Base-by-base conservation (phyloP, 352 stramenopile species). In the Peronospora farinosa region DNA sequence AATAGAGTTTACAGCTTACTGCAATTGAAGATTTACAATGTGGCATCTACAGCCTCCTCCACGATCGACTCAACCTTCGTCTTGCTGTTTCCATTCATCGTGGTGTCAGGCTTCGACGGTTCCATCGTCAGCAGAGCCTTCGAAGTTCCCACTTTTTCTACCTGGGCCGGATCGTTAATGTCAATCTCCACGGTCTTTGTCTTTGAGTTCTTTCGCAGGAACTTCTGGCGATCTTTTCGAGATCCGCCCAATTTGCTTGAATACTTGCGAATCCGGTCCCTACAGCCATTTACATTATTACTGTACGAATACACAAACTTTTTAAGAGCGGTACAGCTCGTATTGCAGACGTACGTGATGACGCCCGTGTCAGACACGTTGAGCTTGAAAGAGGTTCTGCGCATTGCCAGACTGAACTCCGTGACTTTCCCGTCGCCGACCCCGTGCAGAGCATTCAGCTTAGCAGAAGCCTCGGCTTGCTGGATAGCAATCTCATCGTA, bases 301-400 rank as follows among this genome's bases (percentile, higher is more conserved):
- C n/a, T n/a, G n/a, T 25, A 46, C 13, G 5, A n/a, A 32, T 16
- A 32, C 19, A 33, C 7, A 21, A 11, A 0, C 5, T 17, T 2
- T 17, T 2, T 17, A 15, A 32, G 19, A 44, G 10, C 21, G 39
- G 21, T 33, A 17, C 19, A 44, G 7, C 7, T 6, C 3, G 33
- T n/a, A 28, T 6, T 64, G 37, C 16, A 49, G 27, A 66, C 75
- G 45, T 68, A 91, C 80, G 76, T 92, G 64, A 92, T 86, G 51
- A 92, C 55, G 40, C 59, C 54, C 19, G 59, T 61, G n/a, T 92
- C 78, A 1, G 62, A 40, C 23, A 80, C 66, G 43, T 57, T 67
- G 21, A 92, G 63, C 25, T 75, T 67, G 57, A 92, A 92, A 17
- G 80, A 75, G 25, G 81, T 92, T 60, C 69, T 72, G 40, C 81